phyloP scores from a whole-genome alignment of 306 rosid species.

The Ziziphus jujuba region DNA sequence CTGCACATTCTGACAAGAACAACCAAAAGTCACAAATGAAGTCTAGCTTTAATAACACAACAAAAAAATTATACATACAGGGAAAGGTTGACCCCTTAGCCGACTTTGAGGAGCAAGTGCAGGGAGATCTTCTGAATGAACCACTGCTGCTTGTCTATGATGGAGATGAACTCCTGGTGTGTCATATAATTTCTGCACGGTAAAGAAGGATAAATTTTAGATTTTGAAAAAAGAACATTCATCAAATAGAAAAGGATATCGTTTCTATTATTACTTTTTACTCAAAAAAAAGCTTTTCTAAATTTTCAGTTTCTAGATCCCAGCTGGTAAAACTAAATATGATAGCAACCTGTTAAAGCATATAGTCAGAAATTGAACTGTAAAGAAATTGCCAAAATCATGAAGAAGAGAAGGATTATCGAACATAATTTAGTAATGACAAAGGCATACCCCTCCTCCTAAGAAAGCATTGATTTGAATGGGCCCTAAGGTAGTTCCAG shows the following conservation, averaged over 20 bases:
- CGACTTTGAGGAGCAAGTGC: slow-evolving; percentile 92
- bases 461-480: slow-evolving; percentile 87
- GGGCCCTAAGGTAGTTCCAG: slow-evolving; percentile 97
- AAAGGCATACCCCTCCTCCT: slow-evolving; percentile 85
- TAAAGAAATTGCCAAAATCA: background rate
- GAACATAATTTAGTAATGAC: slow-evolving; percentile 4
- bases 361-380: background rate
- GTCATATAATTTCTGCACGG: slow-evolving; percentile 73
- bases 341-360: background rate
- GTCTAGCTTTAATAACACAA: slow-evolving; percentile 4
- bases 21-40: slow-evolving; percentile 19
- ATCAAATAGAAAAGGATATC: background rate
- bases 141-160: slow-evolving; percentile 93
- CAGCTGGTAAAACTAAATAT: background rate
- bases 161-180: slow-evolving; percentile 98
- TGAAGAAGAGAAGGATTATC: background rate
- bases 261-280: background rate
- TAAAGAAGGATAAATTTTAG: background rate
- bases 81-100: slow-evolving; percentile 71
- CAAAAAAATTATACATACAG: slow-evolving; percentile 47
- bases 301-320: background rate
- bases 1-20: slow-evolving; percentile 41
- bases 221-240: background rate
- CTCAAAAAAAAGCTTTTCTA: background rate
- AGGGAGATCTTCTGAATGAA: slow-evolving; percentile 78